Evolutionary conservation across 2,329 filamentous ascomycete genomes (phyloP), one percentile per base, ranked within the genome.

Genomic region (Neodidymelliopsis sp.): DNA sequence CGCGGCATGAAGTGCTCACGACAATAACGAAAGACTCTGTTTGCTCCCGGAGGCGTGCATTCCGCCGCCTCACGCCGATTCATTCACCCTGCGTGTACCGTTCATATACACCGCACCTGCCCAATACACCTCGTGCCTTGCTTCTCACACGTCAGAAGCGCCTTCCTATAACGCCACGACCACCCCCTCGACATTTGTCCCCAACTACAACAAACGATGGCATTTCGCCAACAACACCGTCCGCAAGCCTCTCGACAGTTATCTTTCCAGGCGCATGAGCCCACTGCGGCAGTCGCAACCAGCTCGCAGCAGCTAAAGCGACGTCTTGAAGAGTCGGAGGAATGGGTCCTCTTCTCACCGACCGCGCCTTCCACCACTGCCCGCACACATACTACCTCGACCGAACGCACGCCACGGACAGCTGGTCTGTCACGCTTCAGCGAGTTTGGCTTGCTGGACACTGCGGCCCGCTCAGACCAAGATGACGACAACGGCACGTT

Each of bases 291-390:
- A 38, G 55, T 60, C 46, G 58, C 59, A 35, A 54, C 62, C 27
- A 45, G 52, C 49, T 73, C 76, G 35, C 70, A 74, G 25, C 72
- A 72, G 38, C 69, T 66, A 36, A 75, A 78, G 57, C 73, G 77
- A 15, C 67, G 75, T 31, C 75, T 85, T 51, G 85, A 89, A 53
- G 88, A 92, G 58, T 88, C 90, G 10, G 88, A 94, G 73, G 93
- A 96, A 82, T 99, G 94, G 94, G 88, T 97, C 44, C 84, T 99
- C 57, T 99, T 99, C 78, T 90, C 91, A 6, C 78, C 78, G 0
- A 63, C 66, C n/a, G 69, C 73, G 8, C 60, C 65, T n/a, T 90
- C 90, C 2, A 81, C 81, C 7, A 85, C 88, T 15, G 86, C 88
- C 54, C 81, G 86, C 41, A 90, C 86, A 33, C 85, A 82, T 50